Base-by-base conservation (phyloP, 2,329 filamentous ascomycete genomes). In the Lasiodiplodia hormozganensis region DNA sequence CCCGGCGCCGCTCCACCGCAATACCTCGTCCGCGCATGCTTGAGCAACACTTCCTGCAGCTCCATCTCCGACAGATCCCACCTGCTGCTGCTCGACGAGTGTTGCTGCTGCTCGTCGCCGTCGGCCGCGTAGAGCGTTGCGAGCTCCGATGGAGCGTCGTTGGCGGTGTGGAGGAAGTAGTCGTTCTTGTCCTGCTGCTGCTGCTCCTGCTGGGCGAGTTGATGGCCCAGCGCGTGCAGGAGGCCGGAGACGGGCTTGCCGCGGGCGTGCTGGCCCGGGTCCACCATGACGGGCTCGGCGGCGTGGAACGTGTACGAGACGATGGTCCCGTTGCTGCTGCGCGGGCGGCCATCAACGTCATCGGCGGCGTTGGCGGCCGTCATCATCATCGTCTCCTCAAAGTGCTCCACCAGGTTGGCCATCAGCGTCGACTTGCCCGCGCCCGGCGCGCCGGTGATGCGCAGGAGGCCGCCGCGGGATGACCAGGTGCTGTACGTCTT, bases 21-120 rank as follows among this genome's bases (percentile, higher is more conserved):
- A 10, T 40, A 57, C 21, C 31, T 57, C 1, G 54, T 23, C 54
- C 38, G 14, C 12, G 36, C 36, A 18, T 60, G 57, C 57, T 31
- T 60, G 57, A 60, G 57, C 38, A 60, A 16, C 18, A 60, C n/a
- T 12, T 60, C 57, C 23, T 60, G 57, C 57, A 60, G 57, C 57
- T 60, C 57, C 36, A 23, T 60, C 14, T 60, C 57, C 14, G 57
- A 60, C 14, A 60, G 23, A 16, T 60, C 57, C 36, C 57, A 57
- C 18, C 54, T 36, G 54, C 54, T 25, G 25, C 25, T 25, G 2
- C 2, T 40, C 54, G 12, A 18, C 34, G 43, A 18, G 18, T 47
- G 31, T 23, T 18, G 34, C 10, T 57, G 31, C 43, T 57, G 36
- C 54, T 34, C 54, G 18, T 57, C 54, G 31, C 31, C 18, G 10